Evolutionary conservation across 2,329 filamentous ascomycete species (phyloP).

Genomic region (Monosporascus sp.): DNA sequence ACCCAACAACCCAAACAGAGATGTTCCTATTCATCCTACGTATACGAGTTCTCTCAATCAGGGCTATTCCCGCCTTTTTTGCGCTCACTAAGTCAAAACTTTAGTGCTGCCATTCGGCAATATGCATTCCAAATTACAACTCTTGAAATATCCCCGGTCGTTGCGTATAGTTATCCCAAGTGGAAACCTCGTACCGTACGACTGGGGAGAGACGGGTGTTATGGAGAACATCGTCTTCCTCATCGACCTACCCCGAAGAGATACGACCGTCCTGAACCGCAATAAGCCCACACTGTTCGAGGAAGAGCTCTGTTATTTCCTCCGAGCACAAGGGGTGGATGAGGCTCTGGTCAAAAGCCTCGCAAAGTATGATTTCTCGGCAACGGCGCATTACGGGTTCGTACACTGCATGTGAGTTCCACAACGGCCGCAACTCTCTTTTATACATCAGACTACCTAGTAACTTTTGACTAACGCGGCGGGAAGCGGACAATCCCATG

Average conservation of each 20-base stretch:
- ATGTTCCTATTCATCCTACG: too few species aligned
- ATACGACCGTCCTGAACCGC: slow-evolving; percentile 23
- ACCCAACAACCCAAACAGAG: too few species aligned
- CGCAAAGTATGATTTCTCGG: slow-evolving; percentile 73
- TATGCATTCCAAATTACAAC: slow-evolving; percentile 94
- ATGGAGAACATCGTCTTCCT: slow-evolving; percentile 91
- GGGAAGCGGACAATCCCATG: slow-evolving; percentile 52
- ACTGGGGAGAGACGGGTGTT: slow-evolving; percentile 81
- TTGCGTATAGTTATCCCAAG: slow-evolving; percentile 80
- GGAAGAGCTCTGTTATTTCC: slow-evolving; percentile 65
- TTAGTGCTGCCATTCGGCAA: slow-evolving; percentile 60
- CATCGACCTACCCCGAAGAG: slow-evolving; percentile 76
- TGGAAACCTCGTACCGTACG: slow-evolving; percentile 78
- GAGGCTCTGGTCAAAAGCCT: slow-evolving; percentile 63
- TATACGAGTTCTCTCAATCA: neutral
- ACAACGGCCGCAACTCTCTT: neutral
- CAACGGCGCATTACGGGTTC: slow-evolving; percentile 69
- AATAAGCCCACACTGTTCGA: slow-evolving; percentile 51
- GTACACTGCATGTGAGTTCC: slow-evolving; percentile 72
- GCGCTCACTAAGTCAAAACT: neutral
- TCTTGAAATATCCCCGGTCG: slow-evolving; percentile 72
- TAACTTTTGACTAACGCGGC: slow-evolving; percentile 14
- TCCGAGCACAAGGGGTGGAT: slow-evolving; percentile 61
- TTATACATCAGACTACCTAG: neutral
- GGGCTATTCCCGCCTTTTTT: neutral